Base-by-base conservation (phyloP, 805 yeast species). In the Candida chauliodis region DNA sequence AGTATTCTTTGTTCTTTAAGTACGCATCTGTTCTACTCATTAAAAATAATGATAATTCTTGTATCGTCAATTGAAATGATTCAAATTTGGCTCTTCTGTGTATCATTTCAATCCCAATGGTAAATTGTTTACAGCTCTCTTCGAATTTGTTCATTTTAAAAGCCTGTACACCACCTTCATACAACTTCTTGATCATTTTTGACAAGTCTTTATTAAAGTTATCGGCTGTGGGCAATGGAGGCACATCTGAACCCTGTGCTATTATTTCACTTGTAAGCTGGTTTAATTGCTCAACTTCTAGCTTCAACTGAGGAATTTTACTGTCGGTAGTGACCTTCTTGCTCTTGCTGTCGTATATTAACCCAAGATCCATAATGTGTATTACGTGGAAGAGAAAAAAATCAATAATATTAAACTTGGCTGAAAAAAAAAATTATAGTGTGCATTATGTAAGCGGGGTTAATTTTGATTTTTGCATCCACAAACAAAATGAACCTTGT, bases 11-110 rank as follows among this genome's bases (percentile, higher is more conserved):
- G 37, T 69, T 61, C 55, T 79, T 68, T 52, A 83, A 62, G 47
- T 76, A 69, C 0, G 89, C 79, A 52, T 84, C 95, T 18, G 86
- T 75, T 45, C 90, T 70, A 36, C 84, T 79, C 69, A 80, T 79
- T 38, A 84, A 59, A 53, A 84, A 76, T 48, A 79, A 71, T 30
- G 77, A 71, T 35, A 82, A 58, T 55, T 84, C 93, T 55, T 79
- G 84, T 35, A 84, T 56, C 19, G 85, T 82, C 11, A 82, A 71
- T 44, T 78, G 88, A 56, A 84, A 84, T 4, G 83, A 68, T 53
- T 84, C 93, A 63, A 81, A 83, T 53, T 81, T 80, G 29, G 81
- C 75, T 58, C 93, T 72, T 49, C 82, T 79, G 33, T 69, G 57
- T 11, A 83, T 76, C 73, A 82, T 74, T 38, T 82, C 87, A 24